Evolutionary conservation across 345 rosid genomes (phyloP).

Genomic region (Bruguiera sexangula): DNA sequence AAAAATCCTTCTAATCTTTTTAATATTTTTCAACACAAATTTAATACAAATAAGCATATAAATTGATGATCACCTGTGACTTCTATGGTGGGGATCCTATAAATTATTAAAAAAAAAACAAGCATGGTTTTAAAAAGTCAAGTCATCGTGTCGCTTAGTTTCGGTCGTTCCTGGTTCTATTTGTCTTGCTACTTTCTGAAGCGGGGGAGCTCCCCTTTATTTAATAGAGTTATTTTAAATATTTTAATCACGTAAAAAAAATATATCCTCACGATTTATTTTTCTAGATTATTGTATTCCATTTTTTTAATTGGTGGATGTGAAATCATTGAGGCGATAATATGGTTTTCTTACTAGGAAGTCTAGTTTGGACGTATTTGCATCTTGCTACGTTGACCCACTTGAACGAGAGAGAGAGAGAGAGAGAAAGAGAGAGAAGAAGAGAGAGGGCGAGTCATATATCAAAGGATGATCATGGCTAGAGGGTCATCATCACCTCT

Average conservation of each 20-base stretch:
- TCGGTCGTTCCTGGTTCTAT: slow-evolving; percentile 13
- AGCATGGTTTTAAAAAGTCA: background rate
- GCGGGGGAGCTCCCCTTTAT: slow-evolving; percentile 5
- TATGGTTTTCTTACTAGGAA: slow-evolving; percentile 27
- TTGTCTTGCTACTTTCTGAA: slow-evolving; percentile 5
- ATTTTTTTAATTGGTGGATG: slow-evolving; percentile 29
- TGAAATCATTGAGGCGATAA: slow-evolving; percentile 47
- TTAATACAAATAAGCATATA: no score
- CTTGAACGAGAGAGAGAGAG: slow-evolving; percentile 27
- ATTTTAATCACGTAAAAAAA: slow-evolving; percentile 1
- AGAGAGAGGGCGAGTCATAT: slow-evolving; percentile 8
- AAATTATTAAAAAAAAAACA: background rate
- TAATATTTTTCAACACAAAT: no score
- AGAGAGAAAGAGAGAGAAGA: slow-evolving; percentile 10
- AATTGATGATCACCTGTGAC: no score
- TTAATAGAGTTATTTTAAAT: background rate
- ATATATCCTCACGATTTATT: background rate
- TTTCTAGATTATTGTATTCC: slow-evolving; percentile 10
- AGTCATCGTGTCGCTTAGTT: slow-evolving; percentile 31
- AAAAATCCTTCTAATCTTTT: no score
- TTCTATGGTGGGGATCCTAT: no score
- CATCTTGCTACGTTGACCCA: slow-evolving; percentile 46
- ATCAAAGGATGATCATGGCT: slow-evolving; percentile 38
- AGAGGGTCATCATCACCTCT: slow-evolving; percentile 45
- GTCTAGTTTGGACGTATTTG: slow-evolving; percentile 54